These are phyloP conservation scores for Didymella keratinophila DNA, from an alignment of 2,329 filamentous ascomycete species.

Conservation along the genomic window DNA sequence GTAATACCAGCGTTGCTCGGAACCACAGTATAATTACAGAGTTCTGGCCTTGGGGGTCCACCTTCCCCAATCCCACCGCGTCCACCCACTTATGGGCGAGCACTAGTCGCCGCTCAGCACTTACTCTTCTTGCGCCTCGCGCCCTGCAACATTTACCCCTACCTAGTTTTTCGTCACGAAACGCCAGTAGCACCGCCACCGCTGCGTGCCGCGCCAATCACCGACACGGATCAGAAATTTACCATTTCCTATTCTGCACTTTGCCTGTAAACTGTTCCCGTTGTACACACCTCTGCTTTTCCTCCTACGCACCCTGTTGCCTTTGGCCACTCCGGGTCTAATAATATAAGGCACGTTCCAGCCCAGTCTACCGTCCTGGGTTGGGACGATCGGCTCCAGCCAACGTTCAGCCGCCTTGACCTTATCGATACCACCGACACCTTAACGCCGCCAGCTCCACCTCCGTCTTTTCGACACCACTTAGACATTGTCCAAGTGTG, in stretches of 20 bases:
- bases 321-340: conserved; percentile 22
- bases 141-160: conserved; percentile 52
- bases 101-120: conserved; percentile 36
- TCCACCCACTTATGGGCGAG: conserved; percentile 40
- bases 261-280: conserved; percentile 36
- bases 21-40: conserved; percentile 35
- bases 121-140: conserved; percentile 51
- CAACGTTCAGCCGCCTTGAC: conserved; percentile 9
- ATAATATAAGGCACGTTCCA: conserved; percentile 62
- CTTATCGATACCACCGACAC: conserved; percentile 22
- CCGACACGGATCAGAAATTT: conserved; percentile 21
- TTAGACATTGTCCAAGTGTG: conserved; percentile 1
- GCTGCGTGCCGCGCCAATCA: conserved; percentile 39
- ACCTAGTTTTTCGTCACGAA: conserved; percentile 43
- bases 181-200: conserved; percentile 32
- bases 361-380: conserved; percentile 67
- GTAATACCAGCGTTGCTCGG: conserved; percentile 28
- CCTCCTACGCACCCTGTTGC: conserved; percentile 12
- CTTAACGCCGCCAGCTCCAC: conserved; percentile 16
- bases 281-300: conserved; percentile 18
- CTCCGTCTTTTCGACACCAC: conserved; percentile 17
- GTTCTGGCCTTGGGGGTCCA: conserved; percentile 37
- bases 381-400: conserved; percentile 71
- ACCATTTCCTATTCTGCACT: conserved; percentile 43
- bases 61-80: conserved; percentile 33